Evolutionary conservation across 2,329 filamentous ascomycete genomes (phyloP), one percentile per base, ranked within the genome.

Genomic region (Verticillium nonalfalfae): DNA sequence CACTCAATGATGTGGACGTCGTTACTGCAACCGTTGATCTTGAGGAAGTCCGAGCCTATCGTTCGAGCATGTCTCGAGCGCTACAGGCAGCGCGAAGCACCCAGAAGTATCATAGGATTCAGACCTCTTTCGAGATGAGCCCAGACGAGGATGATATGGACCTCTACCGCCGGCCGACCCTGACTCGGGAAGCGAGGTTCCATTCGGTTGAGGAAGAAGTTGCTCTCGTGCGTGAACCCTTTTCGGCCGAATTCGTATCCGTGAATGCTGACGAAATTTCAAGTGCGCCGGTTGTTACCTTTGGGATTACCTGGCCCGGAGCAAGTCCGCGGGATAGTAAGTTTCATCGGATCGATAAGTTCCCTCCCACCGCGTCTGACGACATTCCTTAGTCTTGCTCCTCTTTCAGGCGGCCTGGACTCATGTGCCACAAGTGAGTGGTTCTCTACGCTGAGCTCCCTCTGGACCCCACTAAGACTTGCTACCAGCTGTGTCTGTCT

Each of bases 171-270:
- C 62, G 62, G 0, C 78, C 82, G 0, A 80, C 81, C 0, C 69
- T 73, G 14, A 67, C 76, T 0, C 76, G 81, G 5, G 65, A 79
- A 50, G 75, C 84, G 2, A 75, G 76, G n/a, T 84, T 85, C 63
- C 84, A 89, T 67, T 73, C 75, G 0, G 85, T 86, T 0, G 87
- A 89, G 67, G 86, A 90, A 67, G 87, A 89, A 69, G 90, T 91
- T 62, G 84, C 85, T 1, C 73, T 87, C 3, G 56, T 57, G 33
- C 33, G 55, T 57, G 55, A 33, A 11, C 55, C 14, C 15, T 3
- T 11, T 18, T 6, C 9, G 14, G 35, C 31, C 4, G 31, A 36
- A 10, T 2, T 18, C n/a, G 5, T 5, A 13, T 36, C 15, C 10
- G 33, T 56, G 33, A 6, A 6, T n/a, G 34, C 55, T 57, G 55